Base-by-base conservation (phyloP, 495 filamentous ascomycete genomes). In the Collariella sp. region DNA sequence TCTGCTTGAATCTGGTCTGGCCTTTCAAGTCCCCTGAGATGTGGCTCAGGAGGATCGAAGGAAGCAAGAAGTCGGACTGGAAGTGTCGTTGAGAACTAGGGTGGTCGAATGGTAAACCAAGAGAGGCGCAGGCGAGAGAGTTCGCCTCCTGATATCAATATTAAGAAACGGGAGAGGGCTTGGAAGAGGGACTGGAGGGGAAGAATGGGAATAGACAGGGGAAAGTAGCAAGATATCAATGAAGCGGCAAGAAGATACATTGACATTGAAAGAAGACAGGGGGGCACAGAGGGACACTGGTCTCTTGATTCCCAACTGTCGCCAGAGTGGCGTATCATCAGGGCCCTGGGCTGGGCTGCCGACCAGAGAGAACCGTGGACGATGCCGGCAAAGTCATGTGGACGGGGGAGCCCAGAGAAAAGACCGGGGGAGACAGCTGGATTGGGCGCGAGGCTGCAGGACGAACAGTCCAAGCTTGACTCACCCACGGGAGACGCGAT, bases 191-290 rank as follows among this genome's bases (percentile, higher is more conserved):
- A 33, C 11, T 35, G 39, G 16, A 31, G 41, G 50, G 29, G 40
- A 33, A 43, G 36, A 40, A 38, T 26, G n/a, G 35, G 18, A 38
- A 35, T 31, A 20, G 34, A 15, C n/a, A 19, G 3, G 24, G 41
- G 39, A 39, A 55, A 46, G 46, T 56, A 35, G 46, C 51, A 55
- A 63, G 54, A 63, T 60, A 57, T 60, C 47, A 58, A 56, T 33
- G 42, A 18, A 16, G 43, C 44, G 36, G 52, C 46, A 41, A 56
- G 36, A 54, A 55, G 54, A 44, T 52, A 29, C 40, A 46, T 35
- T 23, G 41, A 55, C 48, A 46, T 51, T 42, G 34, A 56, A 2
- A 34, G 18, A 20, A 23, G 23, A 44, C 31, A 36, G 50, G 38
- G 22, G 33, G 13, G 46, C 31, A 40, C 23, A 55, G 26, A 24